These are phyloP conservation scores for Nakazawaea ernobii DNA, from an alignment of 805 yeast genomes.

Conservation along the genomic window DNA sequence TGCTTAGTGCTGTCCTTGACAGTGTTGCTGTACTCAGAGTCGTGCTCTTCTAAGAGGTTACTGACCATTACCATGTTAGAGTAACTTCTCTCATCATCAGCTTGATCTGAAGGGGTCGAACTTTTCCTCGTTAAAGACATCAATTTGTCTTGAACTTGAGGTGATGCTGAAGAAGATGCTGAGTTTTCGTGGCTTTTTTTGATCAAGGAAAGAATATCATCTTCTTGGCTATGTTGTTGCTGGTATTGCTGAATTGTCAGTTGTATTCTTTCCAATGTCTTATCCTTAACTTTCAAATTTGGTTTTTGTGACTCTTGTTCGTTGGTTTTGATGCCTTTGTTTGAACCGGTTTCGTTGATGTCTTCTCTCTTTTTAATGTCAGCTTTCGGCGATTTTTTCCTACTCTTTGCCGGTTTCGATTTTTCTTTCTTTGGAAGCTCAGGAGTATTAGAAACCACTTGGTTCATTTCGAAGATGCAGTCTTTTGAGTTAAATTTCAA, in stretches of 20 bases:
- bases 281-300: not conserved
- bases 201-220: constrained; percentile 1
- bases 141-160: not conserved
- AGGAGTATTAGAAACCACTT: constrained; percentile 26
- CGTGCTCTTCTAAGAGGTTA: not conserved
- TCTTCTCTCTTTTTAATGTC: constrained; percentile 21
- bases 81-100: not conserved
- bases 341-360: not conserved
- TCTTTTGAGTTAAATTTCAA: constrained; percentile 20
- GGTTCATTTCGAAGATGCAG: constrained; percentile 14
- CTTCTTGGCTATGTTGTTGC: not conserved
- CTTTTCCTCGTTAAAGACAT: not conserved
- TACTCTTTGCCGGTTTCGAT: not conserved
- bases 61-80: not conserved
- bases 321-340: not conserved
- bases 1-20: no score
- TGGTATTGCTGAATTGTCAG: constrained; percentile 4
- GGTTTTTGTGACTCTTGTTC: no score
- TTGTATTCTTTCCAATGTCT: constrained; percentile 1
- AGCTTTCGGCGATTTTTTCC: not conserved
- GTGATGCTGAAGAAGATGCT: not conserved
- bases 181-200: not conserved
- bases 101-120: not conserved
- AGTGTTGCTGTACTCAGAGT: no score
- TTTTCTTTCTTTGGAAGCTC: constrained; percentile 26